Conservation (phyloP, 495 filamentous ascomycete genomes). For the Niebla homalea region DNA sequence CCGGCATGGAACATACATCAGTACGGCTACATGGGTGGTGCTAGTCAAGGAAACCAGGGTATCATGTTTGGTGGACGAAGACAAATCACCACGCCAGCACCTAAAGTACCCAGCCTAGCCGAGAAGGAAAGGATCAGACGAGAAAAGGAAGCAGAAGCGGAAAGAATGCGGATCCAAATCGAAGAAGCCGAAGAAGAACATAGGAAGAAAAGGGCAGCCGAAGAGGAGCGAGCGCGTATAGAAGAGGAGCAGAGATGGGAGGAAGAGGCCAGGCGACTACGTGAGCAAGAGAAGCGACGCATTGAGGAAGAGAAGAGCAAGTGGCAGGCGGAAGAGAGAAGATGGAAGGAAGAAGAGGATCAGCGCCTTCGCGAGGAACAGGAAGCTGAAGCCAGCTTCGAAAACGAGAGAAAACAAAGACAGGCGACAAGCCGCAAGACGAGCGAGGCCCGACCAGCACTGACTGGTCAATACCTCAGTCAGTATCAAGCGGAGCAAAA, state of each 20-base stretch:
- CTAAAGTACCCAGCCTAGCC: conserved; percentile 60
- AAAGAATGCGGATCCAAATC: conserved; percentile 43
- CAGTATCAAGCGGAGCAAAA: conserved; percentile 57
- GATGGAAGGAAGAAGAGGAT: conserved; percentile 74
- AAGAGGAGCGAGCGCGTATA: conserved; percentile 52
- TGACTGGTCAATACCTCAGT: conserved; percentile 74
- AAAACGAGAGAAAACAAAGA: conserved; percentile 51
- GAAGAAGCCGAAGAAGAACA: conserved; percentile 54
- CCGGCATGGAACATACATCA: conserved; percentile 99
- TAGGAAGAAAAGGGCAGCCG: conserved; percentile 48
- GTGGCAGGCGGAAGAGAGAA: conserved; percentile 76
- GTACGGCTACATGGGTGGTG: conserved; percentile 97
- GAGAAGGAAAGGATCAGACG: conserved; percentile 50
- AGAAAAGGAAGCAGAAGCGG: conserved; percentile 41
- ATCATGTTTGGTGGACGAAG: conserved; percentile 81
- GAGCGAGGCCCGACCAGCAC: conserved; percentile 36
- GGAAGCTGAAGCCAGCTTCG: conserved; percentile 51
- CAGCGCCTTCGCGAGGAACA: conserved; percentile 58
- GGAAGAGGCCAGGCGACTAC: conserved; percentile 53
- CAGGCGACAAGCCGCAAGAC: conserved; percentile 30
- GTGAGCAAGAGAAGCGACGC: conserved; percentile 54
- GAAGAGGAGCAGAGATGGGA: conserved; percentile 73
- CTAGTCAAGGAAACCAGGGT: conserved; percentile 89
- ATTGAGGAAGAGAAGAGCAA: conserved; percentile 63
- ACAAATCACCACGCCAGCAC: conserved; percentile 78